These are phyloP conservation scores for Vanderwaltozyma verrucispora DNA, from an alignment of 805 yeast species.

Conservation along the genomic window DNA sequence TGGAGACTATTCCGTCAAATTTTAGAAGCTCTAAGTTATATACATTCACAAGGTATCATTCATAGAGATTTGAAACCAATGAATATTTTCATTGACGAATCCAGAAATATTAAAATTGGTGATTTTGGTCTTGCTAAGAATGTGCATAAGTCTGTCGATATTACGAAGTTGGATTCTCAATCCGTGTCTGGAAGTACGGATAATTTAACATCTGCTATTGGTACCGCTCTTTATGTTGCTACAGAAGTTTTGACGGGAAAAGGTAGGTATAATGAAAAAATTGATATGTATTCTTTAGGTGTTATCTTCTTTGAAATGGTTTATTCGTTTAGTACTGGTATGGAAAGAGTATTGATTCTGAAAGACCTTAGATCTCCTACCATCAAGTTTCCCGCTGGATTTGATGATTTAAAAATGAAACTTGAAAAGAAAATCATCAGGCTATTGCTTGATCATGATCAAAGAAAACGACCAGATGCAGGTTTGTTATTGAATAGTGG, in stretches of 20 bases:
- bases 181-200: slow-evolving; percentile 33
- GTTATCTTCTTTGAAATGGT: slow-evolving; percentile 94
- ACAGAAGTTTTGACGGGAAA: slow-evolving; percentile 69
- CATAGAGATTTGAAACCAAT: slow-evolving; percentile 94
- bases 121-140: slow-evolving; percentile 96
- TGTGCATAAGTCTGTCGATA: slow-evolving; percentile 44
- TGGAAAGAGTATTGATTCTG: slow-evolving; percentile 82
- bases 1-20: slow-evolving; percentile 87
- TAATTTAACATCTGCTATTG: slow-evolving; percentile 85
- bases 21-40: slow-evolving; percentile 80
- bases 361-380: slow-evolving; percentile 47
- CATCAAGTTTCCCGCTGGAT: slow-evolving; percentile 63
- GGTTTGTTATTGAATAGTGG: slow-evolving; percentile 67
- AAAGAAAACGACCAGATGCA: slow-evolving; percentile 73
- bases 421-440: slow-evolving; percentile 61
- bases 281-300: slow-evolving; percentile 93
- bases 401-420: slow-evolving; percentile 38
- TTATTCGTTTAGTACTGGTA: slow-evolving; percentile 72
- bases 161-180: slow-evolving; percentile 25
- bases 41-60: slow-evolving; percentile 87
- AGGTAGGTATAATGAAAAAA: slow-evolving; percentile 80
- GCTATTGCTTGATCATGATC: slow-evolving; percentile 66
- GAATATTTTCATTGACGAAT: slow-evolving; percentile 88
- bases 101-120: slow-evolving; percentile 84
- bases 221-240: slow-evolving; percentile 90